phyloP scores from a whole-genome alignment of 1,139 yeast species.

The Taphrina wiesneri region DNA sequence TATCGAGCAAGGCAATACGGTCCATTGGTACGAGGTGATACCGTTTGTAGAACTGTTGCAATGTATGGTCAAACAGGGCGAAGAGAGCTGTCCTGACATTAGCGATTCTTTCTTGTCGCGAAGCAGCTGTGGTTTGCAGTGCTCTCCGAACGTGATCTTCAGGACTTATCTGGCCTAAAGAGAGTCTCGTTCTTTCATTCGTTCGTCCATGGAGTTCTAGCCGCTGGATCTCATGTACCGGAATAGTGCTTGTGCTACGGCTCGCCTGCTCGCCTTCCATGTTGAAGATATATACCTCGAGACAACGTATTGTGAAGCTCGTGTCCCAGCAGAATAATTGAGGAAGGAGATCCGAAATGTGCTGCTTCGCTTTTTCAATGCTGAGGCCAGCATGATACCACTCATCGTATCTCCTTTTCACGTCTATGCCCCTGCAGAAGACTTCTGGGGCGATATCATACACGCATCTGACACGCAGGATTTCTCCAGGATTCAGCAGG shows the following conservation, averaged over 20 bases:
- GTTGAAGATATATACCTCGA: background rate
- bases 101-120: background rate
- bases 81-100: background rate
- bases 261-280: background rate
- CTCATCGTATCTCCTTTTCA: background rate
- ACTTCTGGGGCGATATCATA: background rate
- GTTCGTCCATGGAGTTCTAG: background rate
- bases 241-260: background rate
- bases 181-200: constrained; percentile 1
- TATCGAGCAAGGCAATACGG: background rate
- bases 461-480: background rate
- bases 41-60: background rate
- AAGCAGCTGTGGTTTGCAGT: background rate
- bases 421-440: background rate
- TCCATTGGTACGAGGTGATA: background rate
- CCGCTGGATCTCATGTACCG: background rate
- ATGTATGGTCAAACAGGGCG: background rate
- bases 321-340: background rate
- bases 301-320: background rate
- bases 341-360: background rate
- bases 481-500: background rate
- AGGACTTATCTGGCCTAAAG: background rate
- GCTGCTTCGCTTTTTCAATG: background rate
- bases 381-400: background rate
- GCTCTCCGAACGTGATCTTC: background rate